Evolutionary conservation across 129 eudicot genomes (phyloP).

Genomic region (Chrysanthemum lavandulifolium): DNA sequence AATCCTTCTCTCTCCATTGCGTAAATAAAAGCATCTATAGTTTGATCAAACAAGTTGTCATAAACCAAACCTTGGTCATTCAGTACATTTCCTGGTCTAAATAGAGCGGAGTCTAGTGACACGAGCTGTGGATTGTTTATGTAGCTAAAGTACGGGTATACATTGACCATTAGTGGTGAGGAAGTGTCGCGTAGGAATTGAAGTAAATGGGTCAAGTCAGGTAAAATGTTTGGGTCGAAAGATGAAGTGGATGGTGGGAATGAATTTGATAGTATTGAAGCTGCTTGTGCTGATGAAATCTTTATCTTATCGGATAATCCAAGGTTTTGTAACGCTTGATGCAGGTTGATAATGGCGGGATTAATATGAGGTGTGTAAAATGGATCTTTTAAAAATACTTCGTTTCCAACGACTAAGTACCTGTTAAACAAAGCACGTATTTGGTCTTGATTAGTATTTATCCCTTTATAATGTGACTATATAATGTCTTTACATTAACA

Average conservation of each 20-base stretch:
- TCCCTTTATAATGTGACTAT: too few species aligned
- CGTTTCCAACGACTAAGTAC: constrained; percentile 70
- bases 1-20: constrained; percentile 77
- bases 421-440: neutral
- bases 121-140: constrained; percentile 42
- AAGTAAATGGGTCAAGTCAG: constrained; percentile 40
- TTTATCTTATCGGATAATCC: constrained; percentile 46
- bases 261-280: constrained; percentile 51
- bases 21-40: constrained; percentile 61
- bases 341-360: constrained; percentile 54
- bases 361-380: constrained; percentile 45
- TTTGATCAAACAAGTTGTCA: constrained; percentile 63
- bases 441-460: too few species aligned
- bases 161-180: constrained; percentile 78
- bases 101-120: constrained; percentile 51
- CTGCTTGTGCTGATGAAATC: constrained; percentile 61
- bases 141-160: constrained; percentile 75
- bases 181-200: constrained; percentile 47
- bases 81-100: constrained; percentile 32
- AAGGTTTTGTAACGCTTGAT: constrained; percentile 58
- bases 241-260: constrained; percentile 67
- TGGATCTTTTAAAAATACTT: constrained; percentile 54
- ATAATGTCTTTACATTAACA: too few species aligned
- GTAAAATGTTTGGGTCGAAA: constrained; percentile 39
- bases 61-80: constrained; percentile 43